These are phyloP conservation scores for Kwoniella shivajii DNA, from an alignment of 1,284 basidiomycete species.

Conservation along the genomic window DNA sequence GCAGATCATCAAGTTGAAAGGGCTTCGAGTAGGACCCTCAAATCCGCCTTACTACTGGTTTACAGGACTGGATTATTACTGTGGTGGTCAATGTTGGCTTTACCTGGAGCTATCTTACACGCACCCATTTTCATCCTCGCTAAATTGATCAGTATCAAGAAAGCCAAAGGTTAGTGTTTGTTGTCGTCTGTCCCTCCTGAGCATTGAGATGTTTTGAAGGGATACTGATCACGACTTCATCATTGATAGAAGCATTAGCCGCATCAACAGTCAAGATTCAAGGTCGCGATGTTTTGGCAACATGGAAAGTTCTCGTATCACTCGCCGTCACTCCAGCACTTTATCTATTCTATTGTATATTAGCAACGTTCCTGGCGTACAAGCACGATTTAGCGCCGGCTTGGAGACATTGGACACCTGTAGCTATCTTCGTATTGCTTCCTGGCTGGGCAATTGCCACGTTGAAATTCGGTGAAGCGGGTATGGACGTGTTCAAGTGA, in stretches of 20 bases:
- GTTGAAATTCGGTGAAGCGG: conserved; percentile 97
- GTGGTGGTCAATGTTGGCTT: conserved; percentile 82
- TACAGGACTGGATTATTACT: conserved; percentile 82
- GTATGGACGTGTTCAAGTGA: conserved; percentile 96
- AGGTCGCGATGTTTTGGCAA: conserved; percentile 91
- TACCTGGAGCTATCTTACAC: conserved; percentile 94
- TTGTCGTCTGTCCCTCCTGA: background rate
- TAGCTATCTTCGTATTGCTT: conserved; percentile 72
- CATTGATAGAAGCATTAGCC: conserved; percentile 81
- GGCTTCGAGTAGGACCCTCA: conserved; percentile 83
- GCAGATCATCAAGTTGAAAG: conserved; percentile 93
- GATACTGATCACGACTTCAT: too few relatives aligned
- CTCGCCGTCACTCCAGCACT: conserved; percentile 86
- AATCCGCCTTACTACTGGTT: conserved; percentile 78
- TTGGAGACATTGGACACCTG: conserved; percentile 76
- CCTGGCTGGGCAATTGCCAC: conserved; percentile 93
- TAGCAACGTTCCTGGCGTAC: conserved; percentile 76
- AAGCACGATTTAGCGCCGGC: conserved; percentile 63
- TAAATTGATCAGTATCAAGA: conserved; percentile 81
- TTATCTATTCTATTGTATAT: conserved; percentile 78
- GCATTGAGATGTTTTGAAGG: background rate
- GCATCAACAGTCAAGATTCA: conserved; percentile 95
- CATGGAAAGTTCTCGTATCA: conserved; percentile 97
- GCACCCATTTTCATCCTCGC: conserved; percentile 94
- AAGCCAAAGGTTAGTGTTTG: conserved; percentile 74